Base-by-base conservation (phyloP, 306 rosid genomes). In the Gillenia trifoliata region DNA sequence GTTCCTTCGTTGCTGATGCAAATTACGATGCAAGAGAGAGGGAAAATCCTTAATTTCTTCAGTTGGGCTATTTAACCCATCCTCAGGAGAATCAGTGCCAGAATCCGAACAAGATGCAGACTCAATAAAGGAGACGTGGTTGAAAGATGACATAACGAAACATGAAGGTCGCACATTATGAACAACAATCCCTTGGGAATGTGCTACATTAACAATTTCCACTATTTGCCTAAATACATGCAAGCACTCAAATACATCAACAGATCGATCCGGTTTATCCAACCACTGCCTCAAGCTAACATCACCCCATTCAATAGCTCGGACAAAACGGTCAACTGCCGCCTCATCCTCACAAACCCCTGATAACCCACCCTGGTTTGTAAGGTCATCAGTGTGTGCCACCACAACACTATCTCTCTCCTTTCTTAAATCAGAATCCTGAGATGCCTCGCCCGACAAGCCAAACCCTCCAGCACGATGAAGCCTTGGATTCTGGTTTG, bases 81-180 rank as follows among this genome's bases (percentile, higher is more conserved):
- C 88, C 75, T 86, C 93, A 28, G 81, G 86, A 70, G 93, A 84
- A 82, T 94, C 97, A 2, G 97, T 90, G 41, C 98, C 87, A n/a
- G 94, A 88, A 83, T 91, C 96, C 3, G 99, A 92, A 81, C 95
- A 90, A 70, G 99, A 94, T 13, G 92, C 97, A 0, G 99, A 94
- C 82, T 91, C 97, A 56, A 94, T 92, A 83, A 94, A 94, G 26
- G 97, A 90, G 73, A 92, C 87, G 76, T 72, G 96, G 84, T 94
- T 92, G 85, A 94, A 90, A 70, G 97, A 90, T 7, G 99, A 92
- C 97, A 92, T 90, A 55, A 92, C 89, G 82, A 92, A 94, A 87
- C 99, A 94, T 1, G 99, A 94, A 72, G 99, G 99, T 83, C 93
- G 83, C 60, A 92, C 97, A 78, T 94, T 94, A 71, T 92, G 96